Evolutionary conservation across 2,329 filamentous ascomycete species (phyloP), one percentile per base, ranked within the genome.

Genomic region (Lachnellula cervina): DNA sequence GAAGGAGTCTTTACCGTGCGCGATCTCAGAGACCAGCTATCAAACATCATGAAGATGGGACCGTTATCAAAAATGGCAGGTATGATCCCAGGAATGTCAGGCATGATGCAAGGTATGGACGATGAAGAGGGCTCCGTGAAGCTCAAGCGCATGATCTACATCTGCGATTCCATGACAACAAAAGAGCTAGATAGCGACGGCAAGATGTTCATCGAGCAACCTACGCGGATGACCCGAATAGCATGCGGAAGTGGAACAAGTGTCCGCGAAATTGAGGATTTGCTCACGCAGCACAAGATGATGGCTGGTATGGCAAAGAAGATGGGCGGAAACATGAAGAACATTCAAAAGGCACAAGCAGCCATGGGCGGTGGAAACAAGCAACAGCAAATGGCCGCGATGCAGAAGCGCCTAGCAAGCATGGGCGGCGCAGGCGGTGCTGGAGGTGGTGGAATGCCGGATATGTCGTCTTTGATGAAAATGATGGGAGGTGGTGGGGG

Each of bases 41-140:
- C 88, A 56, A 97, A 97, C 68, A 97, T 99, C 69, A 97, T 97
- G 91, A 99, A 99, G 77, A 97, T 99, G 94, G 94, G 94, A 0
- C 94, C 94, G 0, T 76, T 99, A 1, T 95, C 89, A 17, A 97
- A 99, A 72, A 95, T 99, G 83, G 95, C 93, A 0, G 91, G 92
- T 66, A 99, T 99, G 94, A 97, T 99, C 61, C 94, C 94, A 0
- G 94, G 94, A 28, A 87, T 99, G 72, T 88, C 88, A 64, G 89
- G 88, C 68, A 87, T 97, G 80, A 97, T 97, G 83, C 87, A 90
- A 52, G 90, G 90, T 40, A 94, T 97, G 82, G 92, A 97, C 69
- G 95, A 99, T 69, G 93, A 97, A 68, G 94, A 97, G 69, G 93
- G 93, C n/a, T 85, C 86, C 53, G 77, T 87, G 66, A 97, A 97